A percentile compares a stretch with the other conserved stretches of the same genome.
Evolutionary conservation across 2,329 filamentous ascomycete genomes (phyloP).

Genomic region (Venturia effusa): DNA sequence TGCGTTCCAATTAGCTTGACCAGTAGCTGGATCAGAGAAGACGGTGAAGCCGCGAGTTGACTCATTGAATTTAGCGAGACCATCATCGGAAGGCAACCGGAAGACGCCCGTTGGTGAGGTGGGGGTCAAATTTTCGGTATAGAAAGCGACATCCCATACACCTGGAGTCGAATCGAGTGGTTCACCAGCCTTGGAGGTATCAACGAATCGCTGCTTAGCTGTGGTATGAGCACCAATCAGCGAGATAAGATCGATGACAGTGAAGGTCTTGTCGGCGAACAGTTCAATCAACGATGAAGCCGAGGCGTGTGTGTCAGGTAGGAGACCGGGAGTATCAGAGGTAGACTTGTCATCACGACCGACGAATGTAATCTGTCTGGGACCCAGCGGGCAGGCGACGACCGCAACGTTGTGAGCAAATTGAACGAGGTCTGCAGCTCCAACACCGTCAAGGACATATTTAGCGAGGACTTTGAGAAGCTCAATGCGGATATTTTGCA

Average conservation of each 20-base stretch:
- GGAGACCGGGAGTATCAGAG: constrained; percentile 1
- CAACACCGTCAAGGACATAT: constrained; percentile 32
- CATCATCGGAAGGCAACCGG: constrained; percentile 8
- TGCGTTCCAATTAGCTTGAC: constrained; percentile 27
- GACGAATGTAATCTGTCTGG: constrained; percentile 36
- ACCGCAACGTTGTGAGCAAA: constrained; percentile 37
- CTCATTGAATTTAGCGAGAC: neutral
- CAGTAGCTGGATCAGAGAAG: constrained; percentile 18
- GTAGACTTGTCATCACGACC: constrained; percentile 10
- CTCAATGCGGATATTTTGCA: constrained; percentile 27
- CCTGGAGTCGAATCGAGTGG: constrained; percentile 14
- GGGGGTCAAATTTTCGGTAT: neutral
- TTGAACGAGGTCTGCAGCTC: constrained; percentile 46
- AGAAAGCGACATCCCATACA: constrained; percentile 14
- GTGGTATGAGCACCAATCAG: constrained; percentile 45
- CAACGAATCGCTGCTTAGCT: constrained; percentile 37
- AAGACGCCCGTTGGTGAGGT: constrained; percentile 3
- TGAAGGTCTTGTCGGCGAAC: constrained; percentile 42
- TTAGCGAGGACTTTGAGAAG: constrained; percentile 27
- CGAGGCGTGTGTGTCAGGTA: constrained; percentile 26
- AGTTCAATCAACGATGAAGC: constrained; percentile 35
- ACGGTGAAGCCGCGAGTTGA: constrained; percentile 11
- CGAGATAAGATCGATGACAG: constrained; percentile 39
- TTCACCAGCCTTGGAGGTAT: constrained; percentile 20
- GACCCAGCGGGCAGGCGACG: constrained; percentile 40